Conservation (phyloP, 768 basidiomycete species). For the Tulasnella sp. region DNA sequence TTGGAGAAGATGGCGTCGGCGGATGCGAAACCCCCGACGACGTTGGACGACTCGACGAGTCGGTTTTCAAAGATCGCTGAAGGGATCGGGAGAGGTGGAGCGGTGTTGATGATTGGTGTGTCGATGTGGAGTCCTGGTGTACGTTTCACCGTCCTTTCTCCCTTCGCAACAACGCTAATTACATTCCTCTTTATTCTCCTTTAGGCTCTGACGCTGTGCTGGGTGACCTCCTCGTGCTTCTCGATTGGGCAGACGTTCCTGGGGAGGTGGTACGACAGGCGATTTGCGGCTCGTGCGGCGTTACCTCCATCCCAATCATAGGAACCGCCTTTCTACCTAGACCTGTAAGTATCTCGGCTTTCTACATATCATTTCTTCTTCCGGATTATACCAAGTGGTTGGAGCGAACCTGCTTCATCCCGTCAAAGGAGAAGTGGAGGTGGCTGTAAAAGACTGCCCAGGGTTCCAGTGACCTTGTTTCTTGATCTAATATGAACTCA, state of each 20-base stretch:
- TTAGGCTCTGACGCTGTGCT: slow-evolving; percentile 9
- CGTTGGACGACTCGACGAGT: background rate
- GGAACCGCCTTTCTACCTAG: background rate
- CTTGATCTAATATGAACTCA: slow-evolving; percentile 15
- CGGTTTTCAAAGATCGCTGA: background rate
- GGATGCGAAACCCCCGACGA: background rate
- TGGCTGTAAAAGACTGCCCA: background rate
- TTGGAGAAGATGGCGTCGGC: too few species aligned
- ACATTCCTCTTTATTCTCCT: background rate
- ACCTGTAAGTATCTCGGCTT: background rate
- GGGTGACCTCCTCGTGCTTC: slow-evolving; percentile 10
- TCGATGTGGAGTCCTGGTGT: slow-evolving; percentile 10
- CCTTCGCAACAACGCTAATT: background rate
- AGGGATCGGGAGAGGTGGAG: background rate
- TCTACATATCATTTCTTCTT: background rate
- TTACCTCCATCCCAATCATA: background rate
- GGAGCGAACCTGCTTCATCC: background rate
- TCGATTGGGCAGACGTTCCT: slow-evolving; percentile 2
- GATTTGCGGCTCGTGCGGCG: background rate
- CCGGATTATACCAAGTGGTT: slow-evolving; percentile 2
- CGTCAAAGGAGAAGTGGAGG: background rate
- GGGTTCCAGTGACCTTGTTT: background rate
- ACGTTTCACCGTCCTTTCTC: background rate
- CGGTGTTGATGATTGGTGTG: slow-evolving; percentile 5
- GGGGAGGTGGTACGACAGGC: background rate